Evolutionary conservation across 345 rosid species (phyloP).

Genomic region (Eucalyptus urophylla): DNA sequence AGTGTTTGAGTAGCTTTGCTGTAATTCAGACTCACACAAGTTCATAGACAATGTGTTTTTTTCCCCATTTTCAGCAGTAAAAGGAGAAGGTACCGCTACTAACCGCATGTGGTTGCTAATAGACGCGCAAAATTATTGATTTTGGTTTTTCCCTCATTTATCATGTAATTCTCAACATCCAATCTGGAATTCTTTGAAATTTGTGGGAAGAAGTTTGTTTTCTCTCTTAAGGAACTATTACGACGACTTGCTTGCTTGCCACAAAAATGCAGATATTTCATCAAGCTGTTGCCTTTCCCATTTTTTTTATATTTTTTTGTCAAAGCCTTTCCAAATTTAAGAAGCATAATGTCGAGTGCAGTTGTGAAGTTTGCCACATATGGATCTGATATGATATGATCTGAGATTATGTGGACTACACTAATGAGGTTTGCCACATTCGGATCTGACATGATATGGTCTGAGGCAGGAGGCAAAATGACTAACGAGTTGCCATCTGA

Average conservation of each 20-base stretch:
- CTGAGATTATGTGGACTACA: background rate
- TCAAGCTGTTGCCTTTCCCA: background rate
- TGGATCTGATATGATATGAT: background rate
- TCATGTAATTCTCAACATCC: background rate
- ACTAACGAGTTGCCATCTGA: background rate
- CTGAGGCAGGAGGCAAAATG: background rate
- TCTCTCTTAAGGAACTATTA: background rate
- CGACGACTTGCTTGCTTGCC: background rate
- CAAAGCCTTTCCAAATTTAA: background rate
- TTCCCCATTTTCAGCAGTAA: background rate
- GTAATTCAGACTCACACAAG: background rate
- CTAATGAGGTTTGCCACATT: background rate
- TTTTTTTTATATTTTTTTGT: no score
- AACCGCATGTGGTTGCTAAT: background rate
- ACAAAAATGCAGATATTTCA: background rate
- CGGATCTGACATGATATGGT: background rate
- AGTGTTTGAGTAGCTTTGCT: conserved; percentile 10
- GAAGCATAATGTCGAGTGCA: background rate
- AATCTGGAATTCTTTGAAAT: background rate
- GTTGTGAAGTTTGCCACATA: background rate
- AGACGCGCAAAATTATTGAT: background rate
- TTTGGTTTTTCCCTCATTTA: conserved; percentile 5
- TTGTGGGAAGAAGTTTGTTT: background rate
- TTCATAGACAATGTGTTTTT: background rate
- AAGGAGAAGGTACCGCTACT: background rate